Evolutionary conservation across 2,329 filamentous ascomycete genomes (phyloP), one percentile per base, ranked within the genome.

Genomic region (Talaromyces islandicus): DNA sequence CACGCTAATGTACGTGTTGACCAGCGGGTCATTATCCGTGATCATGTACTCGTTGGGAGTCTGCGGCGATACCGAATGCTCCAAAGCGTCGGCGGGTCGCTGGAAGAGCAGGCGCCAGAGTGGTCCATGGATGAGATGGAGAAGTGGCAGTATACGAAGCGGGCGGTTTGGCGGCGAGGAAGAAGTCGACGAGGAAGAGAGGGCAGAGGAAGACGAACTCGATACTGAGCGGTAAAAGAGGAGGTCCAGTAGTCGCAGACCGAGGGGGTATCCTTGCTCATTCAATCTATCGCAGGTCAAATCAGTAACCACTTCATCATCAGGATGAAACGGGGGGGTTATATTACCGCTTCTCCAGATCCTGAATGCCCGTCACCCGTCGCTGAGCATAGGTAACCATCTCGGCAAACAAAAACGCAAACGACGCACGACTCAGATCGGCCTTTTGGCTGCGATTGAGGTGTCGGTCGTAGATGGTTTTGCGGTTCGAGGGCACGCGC

Each of bases 41-140:
- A 99, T 94, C 93, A 99, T 97, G 81, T 97, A 99, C 80, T 97
- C 93, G 68, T 94, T 91, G 9, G 91, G 88, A 57, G 92, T 93
- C 57, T 88, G 85, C 9, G 90, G 88, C 69, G 90, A 88, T 58
- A 87, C 87, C 61, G 87, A 91, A 77, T 94, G 92, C 78, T 99
- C 94, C 61, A 99, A 86, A 19, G 91, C 89, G 77, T 97, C 93
- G 29, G 94, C 94, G 59, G 92, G 88, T 1, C 93, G 89, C 41
- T 86, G 87, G 75, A 99, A 99, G 54, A 99, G 88, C 75, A 96
- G 90, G 66, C 89, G 87, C 90, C 93, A 99, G 59, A 97, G 83
- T 59, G 88, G 89, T 64, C 92, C 91, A 73, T 95, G 94, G 75
- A 99, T 94, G 76, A 97, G 92, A 77, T 97, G 93, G 50, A 99